Evolutionary conservation across 2,329 filamentous ascomycete genomes (phyloP).

Genomic region (Penicillium corylophilum): DNA sequence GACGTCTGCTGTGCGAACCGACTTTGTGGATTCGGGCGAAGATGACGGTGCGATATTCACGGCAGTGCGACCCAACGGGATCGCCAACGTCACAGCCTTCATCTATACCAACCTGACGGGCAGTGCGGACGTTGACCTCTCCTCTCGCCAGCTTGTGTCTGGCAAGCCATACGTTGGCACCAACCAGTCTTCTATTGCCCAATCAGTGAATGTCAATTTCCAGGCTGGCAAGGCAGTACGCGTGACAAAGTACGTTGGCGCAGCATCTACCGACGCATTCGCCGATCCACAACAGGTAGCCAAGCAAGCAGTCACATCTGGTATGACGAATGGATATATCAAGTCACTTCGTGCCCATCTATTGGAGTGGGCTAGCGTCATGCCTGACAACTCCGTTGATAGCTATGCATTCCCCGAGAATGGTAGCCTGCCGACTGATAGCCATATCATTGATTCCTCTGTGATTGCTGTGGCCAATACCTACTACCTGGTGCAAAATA

Average conservation of each 20-base stretch:
- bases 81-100: slow-evolving; percentile 63
- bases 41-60: slow-evolving; percentile 62
- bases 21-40: slow-evolving; percentile 57
- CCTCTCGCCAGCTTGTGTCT: slow-evolving; percentile 45
- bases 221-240: slow-evolving; percentile 53
- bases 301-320: slow-evolving; percentile 53
- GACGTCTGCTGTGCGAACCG: slow-evolving; percentile 63
- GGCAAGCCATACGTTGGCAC: slow-evolving; percentile 51
- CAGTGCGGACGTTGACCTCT: slow-evolving; percentile 42
- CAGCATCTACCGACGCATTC: slow-evolving; percentile 69
- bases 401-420: slow-evolving; percentile 58
- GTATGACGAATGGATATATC: slow-evolving; percentile 55
- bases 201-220: slow-evolving; percentile 57
- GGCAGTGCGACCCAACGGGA: slow-evolving; percentile 62
- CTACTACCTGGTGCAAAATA: slow-evolving; percentile 52
- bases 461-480: slow-evolving; percentile 50
- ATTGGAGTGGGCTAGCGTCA: slow-evolving; percentile 60
- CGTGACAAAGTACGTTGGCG: slow-evolving; percentile 67
- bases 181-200: slow-evolving; percentile 65
- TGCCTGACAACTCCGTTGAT: slow-evolving; percentile 63
- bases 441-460: slow-evolving; percentile 55
- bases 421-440: slow-evolving; percentile 58
- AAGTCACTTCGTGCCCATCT: slow-evolving; percentile 56
- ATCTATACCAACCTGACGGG: slow-evolving; percentile 49
- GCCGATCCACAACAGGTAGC: slow-evolving; percentile 56